Evolutionary conservation across 768 basidiomycete genomes (phyloP), one percentile per base, ranked within the genome.

Genomic region (Cubamyces sp.): DNA sequence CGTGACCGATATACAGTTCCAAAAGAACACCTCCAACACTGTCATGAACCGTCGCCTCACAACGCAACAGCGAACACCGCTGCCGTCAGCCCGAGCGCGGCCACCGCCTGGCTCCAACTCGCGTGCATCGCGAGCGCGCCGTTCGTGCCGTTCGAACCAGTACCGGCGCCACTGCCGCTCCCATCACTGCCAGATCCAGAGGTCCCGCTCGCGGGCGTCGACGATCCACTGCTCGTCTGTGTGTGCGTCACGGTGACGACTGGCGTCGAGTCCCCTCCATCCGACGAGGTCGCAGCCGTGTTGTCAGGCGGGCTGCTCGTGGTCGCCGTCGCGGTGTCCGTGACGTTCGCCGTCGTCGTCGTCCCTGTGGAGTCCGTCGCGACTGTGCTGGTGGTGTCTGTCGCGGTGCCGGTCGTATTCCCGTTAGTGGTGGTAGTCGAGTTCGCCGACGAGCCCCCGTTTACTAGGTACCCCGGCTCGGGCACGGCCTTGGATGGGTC

Each of bases 401-500:
- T 23, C 46, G 56, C 30, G 21, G 21, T 48, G 6, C 30, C 21
- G 12, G 45, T 23, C 14, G 55, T 11, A 11, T 23, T 26, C 40
- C 21, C 46, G 37, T 37, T 57, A 39, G 56, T 21, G 14, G 34
- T 21, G 7, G 56, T 37, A 16, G 26, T 28, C 2, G 30, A 42
- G 28, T 16, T 43, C 15, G 53, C 53, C 15, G 64, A 46, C 21
- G 54, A 30, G 30, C 60, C 63, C 15, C 41, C 43, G 25, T 51
- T 30, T 30, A 59, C 52, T 43, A 57, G 48, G 39, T 64, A 64
- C 3, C 39, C 18, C 19, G 69, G 68, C n/a, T 73, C 48, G 18
- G 71, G 53, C 25, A 62, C 56, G 9, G 72, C 74, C 16, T 75
- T 71, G 11, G 83, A 72, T 48, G 85, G 78, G 43, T 74, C 75